A percentile compares a stretch with the other conserved stretches of the same genome.
Evolutionary conservation across 768 basidiomycete genomes (phyloP).

Genomic region (Porphyrellus cyaneotinctus): DNA sequence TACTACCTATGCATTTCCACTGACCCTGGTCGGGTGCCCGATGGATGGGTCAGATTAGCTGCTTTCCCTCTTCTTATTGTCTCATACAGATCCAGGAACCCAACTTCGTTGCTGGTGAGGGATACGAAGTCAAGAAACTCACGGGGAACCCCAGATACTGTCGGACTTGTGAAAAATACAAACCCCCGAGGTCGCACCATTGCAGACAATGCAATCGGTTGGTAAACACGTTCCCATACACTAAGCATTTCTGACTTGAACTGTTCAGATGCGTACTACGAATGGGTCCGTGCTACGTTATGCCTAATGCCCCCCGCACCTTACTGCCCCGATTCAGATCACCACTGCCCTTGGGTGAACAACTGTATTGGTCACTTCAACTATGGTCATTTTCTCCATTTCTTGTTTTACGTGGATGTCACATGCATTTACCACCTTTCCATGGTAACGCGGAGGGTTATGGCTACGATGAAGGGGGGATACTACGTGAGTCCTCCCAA

Average conservation of each 20-base stretch:
- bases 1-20: constrained; percentile 81
- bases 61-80: background rate
- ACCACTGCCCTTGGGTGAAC: constrained; percentile 91
- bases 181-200: constrained; percentile 89
- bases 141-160: constrained; percentile 84
- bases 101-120: constrained; percentile 58
- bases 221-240: constrained; percentile 22
- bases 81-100: constrained; percentile 49
- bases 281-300: constrained; percentile 59
- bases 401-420: constrained; percentile 89
- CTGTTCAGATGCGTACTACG: constrained; percentile 70
- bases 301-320: background rate
- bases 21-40: constrained; percentile 82
- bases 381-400: constrained; percentile 84
- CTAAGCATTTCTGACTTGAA: constrained; percentile 1
- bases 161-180: constrained; percentile 78
- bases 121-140: constrained; percentile 86
- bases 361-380: constrained; percentile 95
- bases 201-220: constrained; percentile 84
- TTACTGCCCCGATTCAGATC: constrained; percentile 46
- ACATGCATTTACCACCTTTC: constrained; percentile 81
- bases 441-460: constrained; percentile 74
- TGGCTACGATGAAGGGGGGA: constrained; percentile 37
- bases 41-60: constrained; percentile 57
- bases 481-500: constrained; percentile 49